These are phyloP conservation scores for Erodium texanum DNA, from an alignment of 441 rosid species.

Conservation along the genomic window DNA sequence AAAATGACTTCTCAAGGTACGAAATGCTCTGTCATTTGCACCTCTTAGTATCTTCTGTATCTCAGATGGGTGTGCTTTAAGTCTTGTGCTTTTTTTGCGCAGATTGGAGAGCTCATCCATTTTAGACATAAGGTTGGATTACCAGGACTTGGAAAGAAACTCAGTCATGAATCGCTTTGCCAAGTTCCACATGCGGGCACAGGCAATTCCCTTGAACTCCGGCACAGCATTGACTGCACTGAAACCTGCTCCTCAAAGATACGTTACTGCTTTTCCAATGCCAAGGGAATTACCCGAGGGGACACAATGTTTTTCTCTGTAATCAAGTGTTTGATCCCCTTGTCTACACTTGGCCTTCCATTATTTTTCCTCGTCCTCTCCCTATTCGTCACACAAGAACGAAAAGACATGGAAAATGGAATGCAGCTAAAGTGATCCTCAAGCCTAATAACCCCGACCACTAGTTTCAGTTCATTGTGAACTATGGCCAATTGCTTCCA, in stretches of 20 bases:
- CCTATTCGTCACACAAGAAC: too few species aligned
- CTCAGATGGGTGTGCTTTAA: background rate
- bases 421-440: constrained; percentile 13
- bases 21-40: background rate
- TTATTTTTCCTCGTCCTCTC: background rate
- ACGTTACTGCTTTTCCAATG: constrained; percentile 56
- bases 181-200: constrained; percentile 57
- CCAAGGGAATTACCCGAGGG: constrained; percentile 69
- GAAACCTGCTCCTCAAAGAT: constrained; percentile 49
- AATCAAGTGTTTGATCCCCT: constrained; percentile 31
- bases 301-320: constrained; percentile 74
- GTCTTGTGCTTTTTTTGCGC: constrained; percentile 20
- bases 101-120: constrained; percentile 62
- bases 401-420: constrained; percentile 19
- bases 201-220: constrained; percentile 35
- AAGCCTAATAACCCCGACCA: background rate
- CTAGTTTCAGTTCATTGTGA: constrained; percentile 24
- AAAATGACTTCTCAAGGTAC: constrained; percentile 48
- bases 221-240: constrained; percentile 30
- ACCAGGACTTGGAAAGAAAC: constrained; percentile 66
- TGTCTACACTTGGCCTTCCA: background rate
- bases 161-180: constrained; percentile 87
- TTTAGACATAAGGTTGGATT: constrained; percentile 55
- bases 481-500: constrained; percentile 25
- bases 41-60: background rate